These are phyloP conservation scores for Dothideomycetes sp. DNA, from an alignment of 2,329 filamentous ascomycete genomes.

Conservation along the genomic window DNA sequence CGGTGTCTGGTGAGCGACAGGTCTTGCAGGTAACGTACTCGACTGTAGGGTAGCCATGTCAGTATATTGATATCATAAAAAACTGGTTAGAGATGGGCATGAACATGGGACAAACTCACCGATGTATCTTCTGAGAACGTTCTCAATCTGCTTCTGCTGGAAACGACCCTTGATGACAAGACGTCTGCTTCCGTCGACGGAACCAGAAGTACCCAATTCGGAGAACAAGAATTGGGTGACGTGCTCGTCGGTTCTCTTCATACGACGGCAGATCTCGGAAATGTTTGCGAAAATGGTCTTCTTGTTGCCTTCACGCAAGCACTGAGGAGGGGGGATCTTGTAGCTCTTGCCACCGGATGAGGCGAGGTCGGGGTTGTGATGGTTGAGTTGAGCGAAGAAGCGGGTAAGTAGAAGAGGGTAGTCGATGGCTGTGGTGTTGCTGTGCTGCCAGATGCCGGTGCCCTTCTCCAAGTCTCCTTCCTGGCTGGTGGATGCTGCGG, in stretches of 20 bases:
- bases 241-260: slow-evolving; percentile 95
- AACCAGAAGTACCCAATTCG: slow-evolving; percentile 94
- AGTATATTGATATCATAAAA: slow-evolving; percentile 15
- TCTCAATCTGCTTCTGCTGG: slow-evolving; percentile 99
- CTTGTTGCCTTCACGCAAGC: slow-evolving; percentile 99
- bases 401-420: slow-evolving; percentile 80
- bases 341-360: slow-evolving; percentile 72
- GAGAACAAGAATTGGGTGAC: slow-evolving; percentile 93
- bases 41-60: slow-evolving; percentile 40
- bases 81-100: not conserved
- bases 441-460: slow-evolving; percentile 83
- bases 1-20: slow-evolving; percentile 86
- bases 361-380: slow-evolving; percentile 93
- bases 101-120: slow-evolving; percentile 49
- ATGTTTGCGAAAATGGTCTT: slow-evolving; percentile 99
- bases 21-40: slow-evolving; percentile 99
- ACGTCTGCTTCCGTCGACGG: slow-evolving; percentile 83
- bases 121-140: slow-evolving; percentile 90
- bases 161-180: slow-evolving; percentile 99
- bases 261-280: slow-evolving; percentile 95
- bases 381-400: slow-evolving; percentile 90
- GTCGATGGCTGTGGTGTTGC: slow-evolving; percentile 65
- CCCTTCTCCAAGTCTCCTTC: slow-evolving; percentile 75
- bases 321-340: slow-evolving; percentile 98
- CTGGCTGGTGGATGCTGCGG: slow-evolving; percentile 31